Evolutionary conservation across 2,329 filamentous ascomycete genomes (phyloP).

Genomic region (Neopestalotiopsis rosae): DNA sequence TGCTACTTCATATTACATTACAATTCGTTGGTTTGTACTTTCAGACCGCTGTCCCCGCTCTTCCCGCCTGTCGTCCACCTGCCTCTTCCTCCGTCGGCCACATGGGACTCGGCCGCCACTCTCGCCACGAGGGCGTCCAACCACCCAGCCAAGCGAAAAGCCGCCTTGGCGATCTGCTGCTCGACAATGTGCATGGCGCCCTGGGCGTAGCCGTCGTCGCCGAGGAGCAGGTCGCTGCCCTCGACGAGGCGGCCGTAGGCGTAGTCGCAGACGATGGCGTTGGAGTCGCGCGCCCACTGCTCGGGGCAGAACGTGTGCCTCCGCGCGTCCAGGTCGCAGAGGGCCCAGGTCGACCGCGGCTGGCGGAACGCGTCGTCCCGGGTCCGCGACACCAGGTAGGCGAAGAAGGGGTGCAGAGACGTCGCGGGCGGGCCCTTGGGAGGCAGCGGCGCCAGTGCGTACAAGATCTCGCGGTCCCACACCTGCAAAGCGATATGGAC

Average conservation of each 20-base stretch:
- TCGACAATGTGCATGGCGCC: conserved; percentile 8
- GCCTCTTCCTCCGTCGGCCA: neutral
- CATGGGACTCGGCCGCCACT: neutral
- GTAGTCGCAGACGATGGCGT: conserved; percentile 8
- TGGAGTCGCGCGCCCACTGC: conserved; percentile 8
- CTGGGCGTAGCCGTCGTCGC: neutral
- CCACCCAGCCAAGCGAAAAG: neutral
- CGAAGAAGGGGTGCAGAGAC: conserved; percentile 7
- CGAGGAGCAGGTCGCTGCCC: neutral
- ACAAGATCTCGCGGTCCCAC: conserved; percentile 4
- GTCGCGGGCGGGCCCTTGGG: neutral
- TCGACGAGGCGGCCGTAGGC: neutral
- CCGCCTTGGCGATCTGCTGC: conserved; percentile 5
- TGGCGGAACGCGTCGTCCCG: neutral
- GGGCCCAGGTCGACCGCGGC: conserved; percentile 6
- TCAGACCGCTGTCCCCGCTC: neutral
- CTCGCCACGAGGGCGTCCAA: neutral
- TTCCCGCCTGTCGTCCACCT: neutral
- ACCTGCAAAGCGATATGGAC: neutral
- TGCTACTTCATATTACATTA: neutral
- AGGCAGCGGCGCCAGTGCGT: neutral
- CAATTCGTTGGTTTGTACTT: neutral
- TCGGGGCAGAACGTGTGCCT: conserved; percentile 2
- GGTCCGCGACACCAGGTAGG: neutral
- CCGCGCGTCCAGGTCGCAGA: conserved; percentile 3